These are phyloP conservation scores for Starmera quercuum DNA, from an alignment of 805 yeast species.

Conservation along the genomic window DNA sequence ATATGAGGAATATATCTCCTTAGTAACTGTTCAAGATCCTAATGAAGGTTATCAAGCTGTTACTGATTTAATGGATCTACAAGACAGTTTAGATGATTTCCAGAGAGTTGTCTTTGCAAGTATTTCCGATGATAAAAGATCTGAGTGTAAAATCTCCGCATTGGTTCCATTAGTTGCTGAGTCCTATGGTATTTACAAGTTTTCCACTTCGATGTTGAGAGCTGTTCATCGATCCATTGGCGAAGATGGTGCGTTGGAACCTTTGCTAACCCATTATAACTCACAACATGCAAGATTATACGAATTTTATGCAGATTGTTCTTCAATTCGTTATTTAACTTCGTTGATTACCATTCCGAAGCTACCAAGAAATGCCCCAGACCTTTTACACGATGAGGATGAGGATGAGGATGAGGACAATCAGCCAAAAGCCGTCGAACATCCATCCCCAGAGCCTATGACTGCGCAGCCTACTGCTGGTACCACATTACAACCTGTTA, in stretches of 20 bases:
- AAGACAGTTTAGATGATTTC: constrained; percentile 74
- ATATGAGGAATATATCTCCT: constrained; percentile 88
- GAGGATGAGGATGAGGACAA: constrained; percentile 10
- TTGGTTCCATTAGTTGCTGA: constrained; percentile 87
- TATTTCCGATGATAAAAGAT: constrained; percentile 47
- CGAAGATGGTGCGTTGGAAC: constrained; percentile 68
- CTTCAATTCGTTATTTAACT: constrained; percentile 73
- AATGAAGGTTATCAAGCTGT: constrained; percentile 92
- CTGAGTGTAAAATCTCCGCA: constrained; percentile 78
- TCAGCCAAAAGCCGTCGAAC: not conserved
- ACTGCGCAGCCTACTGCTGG: constrained; percentile 35
- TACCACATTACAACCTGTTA: not conserved
- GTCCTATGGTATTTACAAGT: constrained; percentile 87
- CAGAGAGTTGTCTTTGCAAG: constrained; percentile 71
- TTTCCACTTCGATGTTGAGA: constrained; percentile 81
- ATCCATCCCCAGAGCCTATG: constrained; percentile 29
- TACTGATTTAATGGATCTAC: constrained; percentile 76
- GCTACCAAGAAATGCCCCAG: constrained; percentile 29
- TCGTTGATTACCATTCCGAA: constrained; percentile 73
- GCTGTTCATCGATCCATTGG: constrained; percentile 74
- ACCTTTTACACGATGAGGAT: constrained; percentile 19
- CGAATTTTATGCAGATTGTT: constrained; percentile 87
- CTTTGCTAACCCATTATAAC: constrained; percentile 62
- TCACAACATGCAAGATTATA: constrained; percentile 52
- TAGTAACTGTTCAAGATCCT: constrained; percentile 84